Percentiles rank a stretch among this genome's conserved stretches.
These are phyloP conservation scores for Euphorbia lathyris DNA, from an alignment of 345 rosid genomes.

Conservation along the genomic window DNA sequence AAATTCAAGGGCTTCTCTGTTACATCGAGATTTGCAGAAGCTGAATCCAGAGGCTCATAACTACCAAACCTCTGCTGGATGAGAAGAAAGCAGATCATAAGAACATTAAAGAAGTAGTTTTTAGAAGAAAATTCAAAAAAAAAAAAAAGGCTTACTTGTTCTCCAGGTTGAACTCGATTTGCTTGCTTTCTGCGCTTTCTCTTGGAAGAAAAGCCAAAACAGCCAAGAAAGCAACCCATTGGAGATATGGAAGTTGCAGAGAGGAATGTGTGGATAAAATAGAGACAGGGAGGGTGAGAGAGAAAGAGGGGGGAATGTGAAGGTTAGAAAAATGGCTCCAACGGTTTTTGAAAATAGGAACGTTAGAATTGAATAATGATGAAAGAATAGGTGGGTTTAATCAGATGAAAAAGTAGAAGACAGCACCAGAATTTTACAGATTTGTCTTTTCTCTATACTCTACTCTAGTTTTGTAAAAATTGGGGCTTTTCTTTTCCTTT, in stretches of 20 bases:
- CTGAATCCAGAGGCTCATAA: constrained; percentile 41
- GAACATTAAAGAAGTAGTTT: neutral
- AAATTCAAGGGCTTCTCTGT: constrained; percentile 22
- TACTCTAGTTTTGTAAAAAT: neutral
- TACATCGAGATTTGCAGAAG: constrained; percentile 30
- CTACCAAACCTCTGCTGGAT: constrained; percentile 18
- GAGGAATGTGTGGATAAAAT: constrained; percentile 11
- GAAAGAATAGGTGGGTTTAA: constrained; percentile 32
- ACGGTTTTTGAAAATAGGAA: constrained; percentile 63
- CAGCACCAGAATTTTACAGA: neutral
- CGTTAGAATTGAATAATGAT: constrained; percentile 54
- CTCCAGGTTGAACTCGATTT: constrained; percentile 13
- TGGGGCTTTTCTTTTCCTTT: constrained; percentile 1
- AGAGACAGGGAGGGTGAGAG: constrained; percentile 6
- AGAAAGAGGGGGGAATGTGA: neutral
- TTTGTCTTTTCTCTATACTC: constrained; percentile 10
- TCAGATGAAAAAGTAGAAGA: neutral
- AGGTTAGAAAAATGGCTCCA: constrained; percentile 35
- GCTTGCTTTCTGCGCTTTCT: constrained; percentile 22
- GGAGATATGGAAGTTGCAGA: neutral
- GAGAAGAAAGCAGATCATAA: neutral
- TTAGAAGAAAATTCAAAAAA: neutral
- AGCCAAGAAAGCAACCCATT: constrained; percentile 35
- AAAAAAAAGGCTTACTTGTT: constrained; percentile 18
- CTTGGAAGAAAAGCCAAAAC: constrained; percentile 29